Conservation (phyloP, 2,329 filamentous ascomycete species). For the Ascochyta rabiei region DNA sequence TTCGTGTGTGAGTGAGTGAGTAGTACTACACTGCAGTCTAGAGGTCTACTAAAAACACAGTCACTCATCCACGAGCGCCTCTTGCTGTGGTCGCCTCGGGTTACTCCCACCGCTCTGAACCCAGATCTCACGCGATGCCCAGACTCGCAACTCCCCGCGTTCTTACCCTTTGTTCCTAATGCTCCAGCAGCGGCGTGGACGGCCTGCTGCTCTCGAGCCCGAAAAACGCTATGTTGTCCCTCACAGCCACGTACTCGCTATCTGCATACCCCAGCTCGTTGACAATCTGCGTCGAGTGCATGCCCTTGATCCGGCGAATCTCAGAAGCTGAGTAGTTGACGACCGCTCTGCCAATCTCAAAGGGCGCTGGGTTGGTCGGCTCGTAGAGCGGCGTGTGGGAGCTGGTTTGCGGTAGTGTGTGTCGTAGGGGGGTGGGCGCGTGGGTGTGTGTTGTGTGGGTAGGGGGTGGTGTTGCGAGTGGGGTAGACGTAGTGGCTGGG, state of each 20-base stretch:
- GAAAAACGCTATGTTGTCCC: constrained; percentile 86
- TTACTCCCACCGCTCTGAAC: too few relatives aligned
- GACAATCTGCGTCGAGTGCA: constrained; percentile 81
- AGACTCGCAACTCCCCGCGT: too few relatives aligned
- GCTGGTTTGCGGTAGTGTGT: constrained; percentile 22
- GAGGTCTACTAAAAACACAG: too few relatives aligned
- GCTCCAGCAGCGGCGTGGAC: constrained; percentile 34
- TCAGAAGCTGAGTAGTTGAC: constrained; percentile 93
- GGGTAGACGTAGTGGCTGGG: background rate
- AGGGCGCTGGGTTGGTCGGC: constrained; percentile 44
- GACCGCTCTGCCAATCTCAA: constrained; percentile 84
- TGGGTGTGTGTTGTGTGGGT: constrained; percentile 25
- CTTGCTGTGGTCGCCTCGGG: too few relatives aligned
- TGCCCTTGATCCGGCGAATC: constrained; percentile 82
- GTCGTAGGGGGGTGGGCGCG: constrained; percentile 26
- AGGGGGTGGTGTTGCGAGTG: background rate
- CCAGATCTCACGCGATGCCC: too few relatives aligned
- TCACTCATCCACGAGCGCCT: too few relatives aligned
- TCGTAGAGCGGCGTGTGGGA: constrained; percentile 34
- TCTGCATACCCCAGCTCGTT: constrained; percentile 86
- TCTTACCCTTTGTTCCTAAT: background rate
- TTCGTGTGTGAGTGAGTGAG: too few relatives aligned
- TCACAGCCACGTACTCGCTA: constrained; percentile 88
- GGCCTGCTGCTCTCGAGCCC: constrained; percentile 47
- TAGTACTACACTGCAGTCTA: too few relatives aligned